phyloP scores from a whole-genome alignment of 129 eudicot genomes.

The Heracleum sosnowskyi region DNA sequence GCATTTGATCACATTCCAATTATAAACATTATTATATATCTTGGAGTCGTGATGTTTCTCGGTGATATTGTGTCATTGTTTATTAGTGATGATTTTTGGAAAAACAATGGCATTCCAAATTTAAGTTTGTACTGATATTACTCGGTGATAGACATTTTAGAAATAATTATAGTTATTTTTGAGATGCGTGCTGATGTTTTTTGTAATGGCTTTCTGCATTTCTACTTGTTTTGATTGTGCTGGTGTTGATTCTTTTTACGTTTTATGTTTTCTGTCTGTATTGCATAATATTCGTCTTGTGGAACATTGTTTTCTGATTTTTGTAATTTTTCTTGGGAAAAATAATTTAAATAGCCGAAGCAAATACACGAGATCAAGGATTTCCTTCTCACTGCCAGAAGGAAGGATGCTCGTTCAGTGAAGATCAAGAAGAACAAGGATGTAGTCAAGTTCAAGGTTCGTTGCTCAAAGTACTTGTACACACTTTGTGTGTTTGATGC shows the following conservation, averaged over 20 bases:
- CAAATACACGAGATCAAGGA: conserved; percentile 4
- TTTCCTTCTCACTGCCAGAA: conserved; percentile 3
- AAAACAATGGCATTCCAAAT: no score
- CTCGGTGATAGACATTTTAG: no score
- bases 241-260: no score
- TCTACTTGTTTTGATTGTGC: background rate
- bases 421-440: conserved; percentile 7
- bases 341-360: background rate
- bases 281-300: background rate
- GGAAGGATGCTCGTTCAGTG: conserved; percentile 10
- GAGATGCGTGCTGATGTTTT: no score
- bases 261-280: no score
- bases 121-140: no score
- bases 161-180: no score
- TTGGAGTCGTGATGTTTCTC: no score
- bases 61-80: no score
- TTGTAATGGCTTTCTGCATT: no score
- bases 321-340: background rate
- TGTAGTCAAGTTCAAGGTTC: conserved; percentile 5
- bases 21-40: no score
- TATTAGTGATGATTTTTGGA: no score
- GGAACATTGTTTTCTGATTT: background rate
- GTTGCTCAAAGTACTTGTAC: conserved; percentile 4
- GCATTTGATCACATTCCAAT: background rate
- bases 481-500: conserved; percentile 4